Percentiles rank a stretch among this genome's conserved stretches.
phyloP scores from a whole-genome alignment of 805 yeast genomes.

The Suhomyces sp. region DNA sequence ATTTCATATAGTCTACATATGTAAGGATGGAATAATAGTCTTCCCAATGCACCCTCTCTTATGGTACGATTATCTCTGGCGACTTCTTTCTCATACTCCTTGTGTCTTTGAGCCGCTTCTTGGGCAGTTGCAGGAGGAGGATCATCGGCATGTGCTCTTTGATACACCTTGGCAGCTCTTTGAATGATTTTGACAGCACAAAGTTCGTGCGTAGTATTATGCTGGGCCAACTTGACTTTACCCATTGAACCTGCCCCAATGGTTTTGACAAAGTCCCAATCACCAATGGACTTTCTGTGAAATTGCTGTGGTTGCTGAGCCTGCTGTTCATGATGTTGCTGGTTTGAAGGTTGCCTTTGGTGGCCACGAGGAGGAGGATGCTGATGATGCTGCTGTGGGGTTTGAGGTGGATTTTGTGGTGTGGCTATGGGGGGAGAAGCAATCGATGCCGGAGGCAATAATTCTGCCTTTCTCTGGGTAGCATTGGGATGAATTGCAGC shows the following conservation, averaged over 20 bases:
- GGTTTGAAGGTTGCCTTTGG: slow-evolving; percentile 7
- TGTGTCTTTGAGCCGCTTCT: slow-evolving; percentile 58
- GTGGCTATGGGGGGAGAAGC: slow-evolving; percentile 11
- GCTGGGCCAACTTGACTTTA: slow-evolving; percentile 90
- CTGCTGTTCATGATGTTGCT: slow-evolving; percentile 1
- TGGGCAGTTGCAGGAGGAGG: slow-evolving; percentile 60
- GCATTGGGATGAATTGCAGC: slow-evolving; percentile 3
- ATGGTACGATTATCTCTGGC: slow-evolving; percentile 90
- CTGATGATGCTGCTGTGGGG: slow-evolving; percentile 9
- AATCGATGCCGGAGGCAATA: slow-evolving; percentile 33
- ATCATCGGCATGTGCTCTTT: slow-evolving; percentile 65
- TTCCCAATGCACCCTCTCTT: slow-evolving; percentile 92
- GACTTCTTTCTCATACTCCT: slow-evolving; percentile 75
- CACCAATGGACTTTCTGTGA: slow-evolving; percentile 88
- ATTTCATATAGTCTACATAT: slow-evolving; percentile 91
- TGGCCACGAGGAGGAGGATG: slow-evolving; percentile 12
- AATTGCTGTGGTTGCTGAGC: slow-evolving; percentile 42
- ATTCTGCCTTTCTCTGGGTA: slow-evolving; percentile 15
- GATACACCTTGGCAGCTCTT: slow-evolving; percentile 75
- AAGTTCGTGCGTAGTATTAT: slow-evolving; percentile 72
- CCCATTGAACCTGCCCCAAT: slow-evolving; percentile 99
- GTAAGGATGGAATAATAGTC: slow-evolving; percentile 85
- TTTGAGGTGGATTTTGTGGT: neutral
- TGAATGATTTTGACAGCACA: slow-evolving; percentile 95
- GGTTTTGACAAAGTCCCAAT: slow-evolving; percentile 93